A percentile compares a stretch with the other conserved stretches of the same genome.
Evolutionary conservation across 2,329 filamentous ascomycete species (phyloP).

Genomic region (Fonsecaea multimorphosa): DNA sequence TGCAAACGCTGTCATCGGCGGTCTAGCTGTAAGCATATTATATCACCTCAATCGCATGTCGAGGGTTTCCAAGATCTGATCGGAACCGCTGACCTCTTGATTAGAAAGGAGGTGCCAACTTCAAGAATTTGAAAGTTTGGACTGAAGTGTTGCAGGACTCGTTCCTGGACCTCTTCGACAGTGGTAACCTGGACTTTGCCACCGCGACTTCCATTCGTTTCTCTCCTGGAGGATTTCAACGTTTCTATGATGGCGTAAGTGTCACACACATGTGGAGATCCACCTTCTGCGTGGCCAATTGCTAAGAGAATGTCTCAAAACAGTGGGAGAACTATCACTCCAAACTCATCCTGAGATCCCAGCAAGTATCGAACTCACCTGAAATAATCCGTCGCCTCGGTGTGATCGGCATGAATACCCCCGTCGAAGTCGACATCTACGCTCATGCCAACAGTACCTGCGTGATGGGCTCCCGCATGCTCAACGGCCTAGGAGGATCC

Average conservation of each 20-base stretch:
- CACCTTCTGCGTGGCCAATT: slow-evolving; percentile 46
- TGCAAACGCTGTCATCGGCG: slow-evolving; percentile 87
- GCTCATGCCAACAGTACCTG: slow-evolving; percentile 90
- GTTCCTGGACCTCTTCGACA: slow-evolving; percentile 91
- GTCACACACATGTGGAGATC: not conserved
- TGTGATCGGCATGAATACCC: slow-evolving; percentile 93
- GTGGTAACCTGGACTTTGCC: slow-evolving; percentile 83
- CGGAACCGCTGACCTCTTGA: not conserved
- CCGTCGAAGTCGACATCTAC: slow-evolving; percentile 93
- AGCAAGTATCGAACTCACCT: slow-evolving; percentile 85
- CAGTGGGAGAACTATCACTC: slow-evolving; percentile 76
- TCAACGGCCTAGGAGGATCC: slow-evolving; percentile 81
- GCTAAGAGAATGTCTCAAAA: no score
- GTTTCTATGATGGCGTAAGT: slow-evolving; percentile 71
- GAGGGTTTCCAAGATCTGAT: no score
- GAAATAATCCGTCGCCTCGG: slow-evolving; percentile 88
- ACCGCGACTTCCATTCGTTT: slow-evolving; percentile 90
- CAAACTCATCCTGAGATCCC: slow-evolving; percentile 84
- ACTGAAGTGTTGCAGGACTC: slow-evolving; percentile 92
- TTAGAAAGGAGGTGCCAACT: slow-evolving; percentile 70
- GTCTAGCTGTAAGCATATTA: slow-evolving; percentile 60
- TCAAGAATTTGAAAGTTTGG: slow-evolving; percentile 89
- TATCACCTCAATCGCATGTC: no score
- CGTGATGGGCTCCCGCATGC: slow-evolving; percentile 86
- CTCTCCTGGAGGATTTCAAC: slow-evolving; percentile 87